Evolutionary conservation across 2,329 filamentous ascomycete genomes (phyloP), one percentile per base, ranked within the genome.

Genomic region (Pyricularia grisea): DNA sequence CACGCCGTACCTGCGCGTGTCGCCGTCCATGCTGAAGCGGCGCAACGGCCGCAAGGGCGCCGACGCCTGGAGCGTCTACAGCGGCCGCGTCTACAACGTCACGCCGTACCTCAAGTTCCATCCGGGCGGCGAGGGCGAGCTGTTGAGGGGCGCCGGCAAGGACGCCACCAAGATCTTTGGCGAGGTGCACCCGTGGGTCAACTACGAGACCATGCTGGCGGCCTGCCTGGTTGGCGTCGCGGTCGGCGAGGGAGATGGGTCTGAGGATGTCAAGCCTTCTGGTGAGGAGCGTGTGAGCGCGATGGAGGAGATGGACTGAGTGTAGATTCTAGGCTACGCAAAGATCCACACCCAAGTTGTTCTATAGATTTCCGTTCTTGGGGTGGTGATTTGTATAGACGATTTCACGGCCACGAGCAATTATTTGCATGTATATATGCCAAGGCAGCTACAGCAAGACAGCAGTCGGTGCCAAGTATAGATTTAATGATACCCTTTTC

Each of bases 11-110:
- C 80, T 92, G 61, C 88, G 91, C 65, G 93, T 99, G 50, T 92
- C 94, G 6, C 94, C 94, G 1, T 89, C 89, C 5, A 87, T 92
- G 84, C 84, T 99, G 14, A 90, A 90, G 76, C 79, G 82, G 58
- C 89, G 93, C 79, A 96, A 92, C 58, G 94, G 94, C 0, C 88
- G 94, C 33, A 92, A 91, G 76, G 93, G 93, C 10, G 89, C 87
- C 71, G 92, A 97, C 74, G 93, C 94, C 0, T 99, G 95, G 95
- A 96, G 91, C 70, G 92, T 88, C 1, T 90, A 97, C 71, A 90
- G 92, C 70, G 94, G 94, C 1, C 91, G 92, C 75, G 94, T 98
- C 31, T 99, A 98, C 80, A 98, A 98, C 75, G 90, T 99, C 70
- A 90, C 90, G 0, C 93, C 94, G 0, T 99, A 98, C 76, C 77